Evolutionary conservation across 2,329 filamentous ascomycete species (phyloP), one percentile per base, ranked within the genome.

Genomic region (Chalaropsis ovoidea): DNA sequence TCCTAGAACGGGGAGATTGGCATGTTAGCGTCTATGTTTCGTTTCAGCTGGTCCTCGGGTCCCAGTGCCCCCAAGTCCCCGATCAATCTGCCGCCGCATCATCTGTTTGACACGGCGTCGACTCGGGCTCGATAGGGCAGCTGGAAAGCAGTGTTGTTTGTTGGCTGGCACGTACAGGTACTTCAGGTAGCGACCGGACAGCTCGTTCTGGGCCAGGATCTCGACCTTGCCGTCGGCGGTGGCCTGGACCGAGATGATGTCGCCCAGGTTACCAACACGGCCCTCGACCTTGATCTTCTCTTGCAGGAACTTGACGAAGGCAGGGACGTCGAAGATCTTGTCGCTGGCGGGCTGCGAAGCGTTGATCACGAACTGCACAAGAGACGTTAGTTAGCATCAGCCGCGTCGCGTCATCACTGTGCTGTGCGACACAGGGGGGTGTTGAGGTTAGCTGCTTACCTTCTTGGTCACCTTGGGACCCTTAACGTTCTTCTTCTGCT

Each of bases 301-400:
- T 86, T 96, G 92, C 70, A 99, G 89, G 89, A 99, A 99, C 87
- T 97, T 97, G 83, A 96, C 92, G 79, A 99, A 99, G 73, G 92
- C 92, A 75, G 89, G 86, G 78, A 96, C 87, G 80, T 99, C 94
- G 86, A 99, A 97, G 86, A 99, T 99, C 88, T 97, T 97, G 86
- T 99, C 94, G 82, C 86, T 89, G 73, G 92, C 92, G 75, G 94
- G 94, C 82, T 97, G 93, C 75, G 90, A 92, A 79, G 92, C 93
- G 84, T 99, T 95, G 89, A 99, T 97, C 84, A 95, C 87, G 87
- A 90, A 99, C 93, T 95, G 73, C 65, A 39, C 7, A 15, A 11
- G 24, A 67, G n/a, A 31, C 39, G 31, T 24, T n/a, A 2, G 39
- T 64, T 45, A 64, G 19, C 60, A 65, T n/a, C 13, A 56, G 7